A percentile compares a stretch with the other conserved stretches of the same genome.
These are phyloP conservation scores for Saccharum officinarum DNA, from an alignment of 176 grass and related monocot species.

Conservation along the genomic window DNA sequence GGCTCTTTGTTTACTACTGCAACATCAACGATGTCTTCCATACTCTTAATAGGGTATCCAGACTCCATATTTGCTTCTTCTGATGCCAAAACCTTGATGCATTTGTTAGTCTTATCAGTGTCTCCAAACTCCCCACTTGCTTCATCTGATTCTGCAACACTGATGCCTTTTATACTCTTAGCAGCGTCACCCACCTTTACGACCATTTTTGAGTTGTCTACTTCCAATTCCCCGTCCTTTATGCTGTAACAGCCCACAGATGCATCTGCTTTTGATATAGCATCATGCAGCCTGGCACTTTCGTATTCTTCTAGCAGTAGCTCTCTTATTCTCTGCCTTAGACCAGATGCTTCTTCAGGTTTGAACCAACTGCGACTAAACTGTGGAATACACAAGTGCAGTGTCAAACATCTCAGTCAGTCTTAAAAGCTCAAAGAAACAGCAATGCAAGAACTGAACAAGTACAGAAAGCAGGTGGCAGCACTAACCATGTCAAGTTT, in stretches of 20 bases:
- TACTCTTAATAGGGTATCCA: too few species aligned
- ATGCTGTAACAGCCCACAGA: background rate
- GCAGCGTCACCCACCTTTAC: background rate
- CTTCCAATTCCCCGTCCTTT: constrained; percentile 15
- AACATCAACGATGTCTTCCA: too few species aligned
- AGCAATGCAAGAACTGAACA: constrained; percentile 24
- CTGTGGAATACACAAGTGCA: constrained; percentile 47
- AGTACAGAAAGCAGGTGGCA: constrained; percentile 1
- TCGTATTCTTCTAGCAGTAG: too few species aligned
- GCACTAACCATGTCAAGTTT: constrained; percentile 63
- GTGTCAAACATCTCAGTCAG: background rate
- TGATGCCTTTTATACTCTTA: too few species aligned
- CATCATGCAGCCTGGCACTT: constrained; percentile 34
- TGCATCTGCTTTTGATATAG: constrained; percentile 19
- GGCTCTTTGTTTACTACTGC: too few species aligned
- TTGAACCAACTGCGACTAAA: constrained; percentile 74
- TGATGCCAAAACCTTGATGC: too few species aligned
- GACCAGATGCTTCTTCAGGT: constrained; percentile 63
- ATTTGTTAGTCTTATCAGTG: too few species aligned
- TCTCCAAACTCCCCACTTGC: too few species aligned
- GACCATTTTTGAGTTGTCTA: constrained; percentile 23
- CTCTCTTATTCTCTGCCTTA: background rate
- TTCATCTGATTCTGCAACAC: too few species aligned
- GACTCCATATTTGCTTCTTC: too few species aligned
- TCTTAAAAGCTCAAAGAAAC: background rate